Percentiles rank a stretch among this genome's conserved stretches.
phyloP scores from a whole-genome alignment of 2,329 filamentous ascomycete species.

The Lecanicillium sp. region DNA sequence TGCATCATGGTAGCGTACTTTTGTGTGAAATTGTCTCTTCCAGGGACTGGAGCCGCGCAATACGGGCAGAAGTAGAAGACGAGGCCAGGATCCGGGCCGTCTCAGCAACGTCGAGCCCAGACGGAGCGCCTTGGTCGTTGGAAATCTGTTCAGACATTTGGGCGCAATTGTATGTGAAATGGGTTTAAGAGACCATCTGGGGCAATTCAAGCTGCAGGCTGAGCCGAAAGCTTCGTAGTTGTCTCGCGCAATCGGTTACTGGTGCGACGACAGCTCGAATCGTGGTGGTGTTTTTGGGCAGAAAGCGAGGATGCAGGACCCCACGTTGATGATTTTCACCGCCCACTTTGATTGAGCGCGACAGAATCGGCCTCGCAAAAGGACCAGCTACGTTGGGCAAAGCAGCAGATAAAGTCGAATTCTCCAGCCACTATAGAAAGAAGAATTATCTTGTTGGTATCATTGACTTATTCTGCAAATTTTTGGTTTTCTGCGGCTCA shows the following conservation, averaged over 20 bases:
- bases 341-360: conserved; percentile 11
- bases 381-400: too few species aligned
- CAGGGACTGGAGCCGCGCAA: conserved; percentile 47
- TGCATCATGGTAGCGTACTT: conserved; percentile 33
- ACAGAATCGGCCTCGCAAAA: too few species aligned
- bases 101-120: conserved; percentile 44
- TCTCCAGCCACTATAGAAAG: too few species aligned
- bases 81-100: conserved; percentile 49
- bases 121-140: conserved; percentile 38
- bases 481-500: not conserved
- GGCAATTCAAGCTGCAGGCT: conserved; percentile 5
- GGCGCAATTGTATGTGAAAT: conserved; percentile 11
- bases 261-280: not conserved
- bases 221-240: not conserved
- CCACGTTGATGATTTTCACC: conserved; percentile 14
- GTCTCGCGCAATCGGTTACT: not conserved
- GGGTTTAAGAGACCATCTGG: conserved; percentile 9
- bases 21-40: conserved; percentile 51
- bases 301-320: conserved; percentile 8
- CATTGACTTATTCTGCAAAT: not conserved
- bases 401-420: too few species aligned
- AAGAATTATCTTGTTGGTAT: too few species aligned
- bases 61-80: conserved; percentile 54
- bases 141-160: conserved; percentile 31
- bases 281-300: conserved; percentile 12